These are phyloP conservation scores for Spencermartinsiella ligniputridi DNA, from an alignment of 1,139 yeast species.

Conservation along the genomic window DNA sequence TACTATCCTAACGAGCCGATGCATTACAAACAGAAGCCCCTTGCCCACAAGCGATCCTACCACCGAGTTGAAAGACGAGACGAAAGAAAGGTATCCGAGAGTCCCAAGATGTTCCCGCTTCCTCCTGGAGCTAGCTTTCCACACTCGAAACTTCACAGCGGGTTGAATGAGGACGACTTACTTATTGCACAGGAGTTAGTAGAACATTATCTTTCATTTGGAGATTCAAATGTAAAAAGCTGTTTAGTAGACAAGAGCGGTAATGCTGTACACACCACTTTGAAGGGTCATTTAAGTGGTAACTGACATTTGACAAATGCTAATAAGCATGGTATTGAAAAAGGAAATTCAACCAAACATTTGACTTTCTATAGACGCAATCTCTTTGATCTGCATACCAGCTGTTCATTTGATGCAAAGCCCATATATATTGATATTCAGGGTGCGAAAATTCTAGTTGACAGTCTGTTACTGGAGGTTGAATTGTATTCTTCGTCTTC, in stretches of 20 bases:
- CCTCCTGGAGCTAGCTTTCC: not conserved
- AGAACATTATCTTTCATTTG: not conserved
- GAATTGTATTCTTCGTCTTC: constrained; percentile 8
- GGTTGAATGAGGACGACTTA: not conserved
- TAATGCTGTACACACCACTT: not conserved
- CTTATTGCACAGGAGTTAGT: not conserved
- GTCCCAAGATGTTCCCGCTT: not conserved
- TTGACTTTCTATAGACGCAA: constrained; percentile 32
- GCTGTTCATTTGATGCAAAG: constrained; percentile 10
- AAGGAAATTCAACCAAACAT: constrained; percentile 3
- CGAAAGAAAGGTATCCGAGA: not conserved
- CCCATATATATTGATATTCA: constrained; percentile 6
- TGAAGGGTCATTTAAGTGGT: constrained; percentile 1
- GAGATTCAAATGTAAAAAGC: not conserved
- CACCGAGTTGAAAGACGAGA: not conserved
- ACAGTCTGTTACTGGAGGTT: constrained; percentile 6
- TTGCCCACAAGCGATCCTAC: not conserved
- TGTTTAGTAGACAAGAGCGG: not conserved
- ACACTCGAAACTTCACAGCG: not conserved
- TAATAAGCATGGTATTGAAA: not conserved
- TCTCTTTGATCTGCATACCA: constrained; percentile 27
- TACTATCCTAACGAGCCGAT: not conserved
- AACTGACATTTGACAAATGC: constrained; percentile 6
- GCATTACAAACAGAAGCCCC: not conserved
- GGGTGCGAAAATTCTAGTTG: constrained; percentile 2